Evolutionary conservation across 108 stramenopile genomes (phyloP), one percentile per base, ranked within the genome.

Genomic region (Nitzschia sp.): DNA sequence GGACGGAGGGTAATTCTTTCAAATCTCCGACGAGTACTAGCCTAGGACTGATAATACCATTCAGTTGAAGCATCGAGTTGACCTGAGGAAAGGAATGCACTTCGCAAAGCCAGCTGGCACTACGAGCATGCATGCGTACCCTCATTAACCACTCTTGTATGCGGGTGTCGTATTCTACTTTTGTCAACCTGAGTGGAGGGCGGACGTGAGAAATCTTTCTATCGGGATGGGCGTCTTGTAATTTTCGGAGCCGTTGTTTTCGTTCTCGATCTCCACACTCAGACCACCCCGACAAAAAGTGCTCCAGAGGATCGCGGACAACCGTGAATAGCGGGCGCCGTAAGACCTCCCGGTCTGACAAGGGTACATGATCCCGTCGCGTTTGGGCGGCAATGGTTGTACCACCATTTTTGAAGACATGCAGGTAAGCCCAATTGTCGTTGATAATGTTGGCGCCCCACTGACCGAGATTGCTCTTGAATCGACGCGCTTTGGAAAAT

Each of bases 51-150:
- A 58, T 58, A 3, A 58, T 34, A 27, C 33, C 33, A 21, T 60
- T 54, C 9, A 27, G 2, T n/a, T 56, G 23, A 4, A 45, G 18
- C 3, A 74, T 28, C 36, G 46, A 59, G 47, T 61, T 74, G 66
- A 55, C 66, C 68, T 74, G 73, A 26, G 73, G 73, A 4, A 74
- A 19, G 19, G 73, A 74, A 59, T 74, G 73, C 34, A 51, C 23
- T 8, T 24, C 55, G 26, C 71, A 72, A 3, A n/a, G 4, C 23
- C 13, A 21, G 21, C 21, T 51, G 18, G 13, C 4, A 4, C n/a
- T 19, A 5, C n/a, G 13, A 4, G 49, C 13, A 51, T 51, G n/a
- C 17, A 19, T 51, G 5, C 21, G 49, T 4, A 19, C n/a, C 4
- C 49, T 9, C 21, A n/a, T 21, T 19, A 51, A 51, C 49, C 49